These are phyloP conservation scores for Zygoascus flipseniorum DNA, from an alignment of 805 yeast species.

Conservation along the genomic window DNA sequence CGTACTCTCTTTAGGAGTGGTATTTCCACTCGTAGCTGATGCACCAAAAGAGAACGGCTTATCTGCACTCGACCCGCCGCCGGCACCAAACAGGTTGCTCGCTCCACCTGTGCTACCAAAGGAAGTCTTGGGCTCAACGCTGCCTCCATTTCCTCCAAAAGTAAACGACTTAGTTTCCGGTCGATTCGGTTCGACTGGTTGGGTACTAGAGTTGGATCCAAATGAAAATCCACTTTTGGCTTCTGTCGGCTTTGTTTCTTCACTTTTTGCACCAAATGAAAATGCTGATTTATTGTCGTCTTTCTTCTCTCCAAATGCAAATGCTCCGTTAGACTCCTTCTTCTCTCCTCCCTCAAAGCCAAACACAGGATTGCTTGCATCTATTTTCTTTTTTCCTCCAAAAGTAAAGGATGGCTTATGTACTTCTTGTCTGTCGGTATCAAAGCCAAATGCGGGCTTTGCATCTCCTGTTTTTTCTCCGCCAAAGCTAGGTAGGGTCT, in stretches of 20 bases:
- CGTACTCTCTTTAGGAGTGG: neutral
- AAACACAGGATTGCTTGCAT: neutral
- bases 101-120: neutral
- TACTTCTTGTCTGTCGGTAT: neutral
- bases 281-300: neutral
- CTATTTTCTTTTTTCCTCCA: neutral
- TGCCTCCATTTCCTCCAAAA: neutral
- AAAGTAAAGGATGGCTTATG: neutral
- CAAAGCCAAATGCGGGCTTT: neutral
- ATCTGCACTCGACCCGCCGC: neutral
- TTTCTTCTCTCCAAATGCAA: neutral
- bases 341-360: neutral
- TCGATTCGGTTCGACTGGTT: neutral
- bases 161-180: neutral
- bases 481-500: neutral
- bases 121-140: neutral
- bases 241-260: neutral
- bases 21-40: neutral
- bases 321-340: neutral
- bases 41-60: neutral
- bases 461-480: neutral
- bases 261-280: neutral
- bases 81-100: neutral
- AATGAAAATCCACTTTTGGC: neutral
- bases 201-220: neutral